Conservation (phyloP, 2,329 filamentous ascomycete species). For the Trichoderma atroviride region DNA sequence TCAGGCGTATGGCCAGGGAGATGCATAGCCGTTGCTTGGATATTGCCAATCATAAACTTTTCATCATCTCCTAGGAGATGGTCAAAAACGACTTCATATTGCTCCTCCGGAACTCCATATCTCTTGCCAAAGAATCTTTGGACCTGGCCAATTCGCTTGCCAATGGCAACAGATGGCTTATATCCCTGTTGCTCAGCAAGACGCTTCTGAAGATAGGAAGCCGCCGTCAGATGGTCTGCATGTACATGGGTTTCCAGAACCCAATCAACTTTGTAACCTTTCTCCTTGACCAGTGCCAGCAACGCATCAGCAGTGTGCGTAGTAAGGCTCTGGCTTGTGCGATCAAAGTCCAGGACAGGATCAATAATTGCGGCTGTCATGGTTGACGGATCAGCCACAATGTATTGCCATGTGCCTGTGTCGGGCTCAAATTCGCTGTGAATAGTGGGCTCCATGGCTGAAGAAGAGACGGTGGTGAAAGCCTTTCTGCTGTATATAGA, state of each 20-base stretch:
- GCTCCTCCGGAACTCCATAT: slow-evolving; percentile 50
- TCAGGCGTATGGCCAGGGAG: slow-evolving; percentile 65
- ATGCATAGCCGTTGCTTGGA: slow-evolving; percentile 53
- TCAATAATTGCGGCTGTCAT: slow-evolving; percentile 60
- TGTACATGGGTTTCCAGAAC: slow-evolving; percentile 67
- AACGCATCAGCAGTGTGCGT: slow-evolving; percentile 58
- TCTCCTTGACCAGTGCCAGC: slow-evolving; percentile 46
- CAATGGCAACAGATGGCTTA: slow-evolving; percentile 55
- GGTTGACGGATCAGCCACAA: slow-evolving; percentile 58
- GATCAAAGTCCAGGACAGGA: slow-evolving; percentile 61
- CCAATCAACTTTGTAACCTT: slow-evolving; percentile 51
- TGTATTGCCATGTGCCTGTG: slow-evolving; percentile 62
- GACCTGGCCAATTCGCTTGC: slow-evolving; percentile 54
- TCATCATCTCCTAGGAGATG: slow-evolving; percentile 58
- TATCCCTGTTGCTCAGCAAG: slow-evolving; percentile 42
- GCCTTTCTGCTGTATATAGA: neutral
- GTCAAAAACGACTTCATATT: slow-evolving; percentile 55
- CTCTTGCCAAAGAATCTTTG: slow-evolving; percentile 52
- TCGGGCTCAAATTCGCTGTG: slow-evolving; percentile 44
- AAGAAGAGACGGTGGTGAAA: neutral
- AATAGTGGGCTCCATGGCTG: slow-evolving; percentile 39
- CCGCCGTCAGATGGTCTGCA: slow-evolving; percentile 62
- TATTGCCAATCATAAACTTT: slow-evolving; percentile 51
- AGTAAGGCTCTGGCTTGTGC: slow-evolving; percentile 43
- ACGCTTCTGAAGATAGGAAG: slow-evolving; percentile 56